phyloP scores from a whole-genome alignment of 345 rosid species.

The Brassica napus region DNA sequence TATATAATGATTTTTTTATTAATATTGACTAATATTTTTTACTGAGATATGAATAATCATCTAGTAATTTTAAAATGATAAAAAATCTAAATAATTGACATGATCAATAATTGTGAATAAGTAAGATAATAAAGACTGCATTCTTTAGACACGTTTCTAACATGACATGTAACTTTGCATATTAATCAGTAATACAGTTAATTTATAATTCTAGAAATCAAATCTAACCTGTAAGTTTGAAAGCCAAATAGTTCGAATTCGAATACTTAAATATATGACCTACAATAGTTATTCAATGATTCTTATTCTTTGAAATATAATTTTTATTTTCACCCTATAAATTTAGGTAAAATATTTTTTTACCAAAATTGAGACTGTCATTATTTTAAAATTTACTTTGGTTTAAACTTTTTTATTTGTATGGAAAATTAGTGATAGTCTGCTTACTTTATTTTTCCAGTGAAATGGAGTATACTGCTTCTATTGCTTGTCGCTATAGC shows the following conservation, averaged over 20 bases:
- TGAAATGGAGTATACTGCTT: neutral
- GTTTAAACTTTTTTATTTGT: neutral
- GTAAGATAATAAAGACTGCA: neutral
- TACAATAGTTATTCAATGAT: neutral
- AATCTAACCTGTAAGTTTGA: neutral
- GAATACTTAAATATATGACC: neutral
- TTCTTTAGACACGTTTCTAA: neutral
- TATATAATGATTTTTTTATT: no score
- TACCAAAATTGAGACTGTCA: neutral
- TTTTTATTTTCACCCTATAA: neutral
- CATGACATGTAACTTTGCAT: neutral
- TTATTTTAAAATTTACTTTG: no score
- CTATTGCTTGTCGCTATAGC: neutral
- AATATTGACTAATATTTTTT: no score
- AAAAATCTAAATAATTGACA: neutral
- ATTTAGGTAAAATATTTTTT: no score
- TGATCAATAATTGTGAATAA: neutral
- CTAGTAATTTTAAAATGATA: no score
- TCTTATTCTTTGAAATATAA: neutral
- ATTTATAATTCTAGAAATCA: neutral
- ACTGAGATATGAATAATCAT: neutral
- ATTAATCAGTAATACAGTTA: neutral
- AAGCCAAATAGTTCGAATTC: neutral
- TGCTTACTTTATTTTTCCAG: neutral
- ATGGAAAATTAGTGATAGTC: neutral